Evolutionary conservation across 495 filamentous ascomycete genomes (phyloP), one percentile per base, ranked within the genome.

Genomic region (Cairneyella variabilis): DNA sequence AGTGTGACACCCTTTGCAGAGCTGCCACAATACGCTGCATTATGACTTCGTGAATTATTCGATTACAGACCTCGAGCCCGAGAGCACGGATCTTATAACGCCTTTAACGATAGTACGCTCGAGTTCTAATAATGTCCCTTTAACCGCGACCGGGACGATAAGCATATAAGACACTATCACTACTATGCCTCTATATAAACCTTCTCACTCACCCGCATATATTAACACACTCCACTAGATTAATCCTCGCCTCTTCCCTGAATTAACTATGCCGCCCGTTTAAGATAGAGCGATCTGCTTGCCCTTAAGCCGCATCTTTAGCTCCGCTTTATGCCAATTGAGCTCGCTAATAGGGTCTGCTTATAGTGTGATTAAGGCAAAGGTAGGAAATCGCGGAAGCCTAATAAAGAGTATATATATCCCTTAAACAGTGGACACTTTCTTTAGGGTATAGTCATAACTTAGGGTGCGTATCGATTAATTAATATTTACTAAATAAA

Each of bases 221-320:
- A 17, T 38, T 38, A 5, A 12, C 11, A 38, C 36, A 38, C 36
- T 3, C 3, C 11, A 38, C 11, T 17, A 38, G 11, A 38, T 38
- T 38, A 17, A 42, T 42, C 39, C 39, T 42, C 39, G 17, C 39
- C 39, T 42, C 39, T 20, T 42, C 39, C 16, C 39, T 42, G 16
- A 42, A 42, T 20, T 22, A 42, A 6, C 16, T 42, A 20, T 42
- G 16, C 5, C 16, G 22, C 39, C 21, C 5, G 39, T 42, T 42
- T 20, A 42, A 42, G 39, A 42, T 42, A 20, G 16, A 42, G 39
- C 39, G 39, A 42, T 42, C 39, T 42, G 17, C 17, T 42, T 12
- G 39, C 22, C 39, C 39, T 20, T 12, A 20, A 42, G 17, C 39
- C 39, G 39, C 39, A 42, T 20, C 39, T 42, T 20, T 22, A 42